Evolutionary conservation across 2,329 filamentous ascomycete genomes (phyloP).

Genomic region (Tolypocladium capitatum): DNA sequence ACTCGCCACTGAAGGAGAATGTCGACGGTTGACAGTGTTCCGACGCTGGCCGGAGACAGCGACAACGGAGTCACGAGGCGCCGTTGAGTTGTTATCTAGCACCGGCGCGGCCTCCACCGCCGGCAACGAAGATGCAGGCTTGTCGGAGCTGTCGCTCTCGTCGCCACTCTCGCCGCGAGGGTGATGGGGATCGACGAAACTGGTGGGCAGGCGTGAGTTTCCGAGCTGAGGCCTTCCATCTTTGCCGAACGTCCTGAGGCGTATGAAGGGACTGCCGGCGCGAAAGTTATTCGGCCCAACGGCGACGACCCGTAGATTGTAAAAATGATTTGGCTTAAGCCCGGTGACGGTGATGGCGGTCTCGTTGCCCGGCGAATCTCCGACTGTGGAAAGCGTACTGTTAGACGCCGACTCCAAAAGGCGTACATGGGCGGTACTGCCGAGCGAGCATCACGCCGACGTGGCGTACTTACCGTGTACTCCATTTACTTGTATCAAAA

Average conservation of each 20-base stretch:
- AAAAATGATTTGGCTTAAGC: conserved; percentile 74
- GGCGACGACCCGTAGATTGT: conserved; percentile 85
- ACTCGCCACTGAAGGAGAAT: conserved; percentile 57
- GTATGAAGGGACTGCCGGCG: conserved; percentile 72
- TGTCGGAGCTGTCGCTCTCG: conserved; percentile 31
- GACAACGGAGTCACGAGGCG: conserved; percentile 52
- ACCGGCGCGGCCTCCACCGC: conserved; percentile 48
- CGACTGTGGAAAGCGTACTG: conserved; percentile 40
- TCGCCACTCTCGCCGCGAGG: conserved; percentile 25
- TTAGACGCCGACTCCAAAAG: not conserved
- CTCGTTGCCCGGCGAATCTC: conserved; percentile 51
- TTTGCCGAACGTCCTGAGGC: conserved; percentile 61
- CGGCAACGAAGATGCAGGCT: conserved; percentile 36
- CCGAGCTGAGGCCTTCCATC: conserved; percentile 51
- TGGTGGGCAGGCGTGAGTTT: conserved; percentile 41
- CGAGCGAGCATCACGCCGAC: no score
- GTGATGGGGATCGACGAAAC: conserved; percentile 40
- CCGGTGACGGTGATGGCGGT: conserved; percentile 75
- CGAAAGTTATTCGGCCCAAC: conserved; percentile 89
- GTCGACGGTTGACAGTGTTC: conserved; percentile 56
- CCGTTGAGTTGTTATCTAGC: conserved; percentile 45
- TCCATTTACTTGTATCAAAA: conserved; percentile 87
- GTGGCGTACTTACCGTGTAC: conserved; percentile 56
- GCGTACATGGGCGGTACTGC: not conserved
- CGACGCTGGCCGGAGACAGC: conserved; percentile 21